Percentiles rank a stretch among this genome's conserved stretches.
These are phyloP conservation scores for Chaetothyriales sp. DNA, from an alignment of 2,329 filamentous ascomycete genomes.

Conservation along the genomic window DNA sequence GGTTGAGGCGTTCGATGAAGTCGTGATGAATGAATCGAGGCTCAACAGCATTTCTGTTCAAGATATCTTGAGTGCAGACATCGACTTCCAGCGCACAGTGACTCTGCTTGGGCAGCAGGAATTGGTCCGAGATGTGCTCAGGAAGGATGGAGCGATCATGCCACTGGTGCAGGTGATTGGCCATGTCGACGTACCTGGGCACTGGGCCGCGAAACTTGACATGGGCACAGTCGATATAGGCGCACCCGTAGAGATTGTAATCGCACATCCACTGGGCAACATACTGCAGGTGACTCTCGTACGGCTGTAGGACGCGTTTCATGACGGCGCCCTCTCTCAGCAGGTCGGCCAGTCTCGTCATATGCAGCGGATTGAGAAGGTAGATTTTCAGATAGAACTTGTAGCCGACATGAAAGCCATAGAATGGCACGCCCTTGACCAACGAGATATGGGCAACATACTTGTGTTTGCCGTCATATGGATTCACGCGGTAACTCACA, in stretches of 20 bases:
- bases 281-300: conserved; percentile 87
- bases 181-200: conserved; percentile 53
- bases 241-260: conserved; percentile 92
- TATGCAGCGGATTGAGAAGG: conserved; percentile 72
- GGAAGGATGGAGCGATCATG: conserved; percentile 58
- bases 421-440: conserved; percentile 89
- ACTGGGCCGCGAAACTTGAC: conserved; percentile 63
- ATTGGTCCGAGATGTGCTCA: conserved; percentile 47
- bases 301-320: conserved; percentile 73
- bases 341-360: conserved; percentile 76
- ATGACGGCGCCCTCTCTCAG: conserved; percentile 78
- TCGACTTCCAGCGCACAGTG: conserved; percentile 86
- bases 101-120: conserved; percentile 59
- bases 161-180: conserved; percentile 56
- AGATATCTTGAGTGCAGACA: conserved; percentile 72
- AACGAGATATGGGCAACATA: conserved; percentile 86
- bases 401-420: conserved; percentile 89
- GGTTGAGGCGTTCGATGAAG: conserved; percentile 59
- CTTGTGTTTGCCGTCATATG: conserved; percentile 51
- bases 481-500: conserved; percentile 67
- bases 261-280: conserved; percentile 96
- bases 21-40: conserved; percentile 74
- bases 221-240: conserved; percentile 61
- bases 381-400: conserved; percentile 89
- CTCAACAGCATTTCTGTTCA: conserved; percentile 64